Conservation (phyloP, 306 rosid genomes). For the Alnus rubra region DNA sequence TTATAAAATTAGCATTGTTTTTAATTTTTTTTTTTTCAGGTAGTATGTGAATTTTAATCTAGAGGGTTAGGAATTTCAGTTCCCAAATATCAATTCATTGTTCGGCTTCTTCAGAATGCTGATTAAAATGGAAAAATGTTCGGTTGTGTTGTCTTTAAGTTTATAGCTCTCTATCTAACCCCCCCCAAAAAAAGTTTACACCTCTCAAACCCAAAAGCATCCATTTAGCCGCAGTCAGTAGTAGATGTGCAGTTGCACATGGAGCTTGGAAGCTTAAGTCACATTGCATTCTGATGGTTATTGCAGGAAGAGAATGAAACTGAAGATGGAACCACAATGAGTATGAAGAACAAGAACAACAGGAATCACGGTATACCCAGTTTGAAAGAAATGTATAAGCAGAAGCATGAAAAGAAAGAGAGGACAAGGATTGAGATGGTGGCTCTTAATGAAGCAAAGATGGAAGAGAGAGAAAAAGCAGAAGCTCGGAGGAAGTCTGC, state of each 20-base stretch:
- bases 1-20: neutral
- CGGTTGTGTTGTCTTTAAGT: neutral
- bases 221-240: neutral
- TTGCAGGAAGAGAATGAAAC: constrained; percentile 48
- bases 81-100: neutral
- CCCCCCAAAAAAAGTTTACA: neutral
- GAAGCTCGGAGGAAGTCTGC: constrained; percentile 57
- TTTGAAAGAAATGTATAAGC: constrained; percentile 54
- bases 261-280: neutral
- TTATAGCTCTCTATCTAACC: too few species aligned
- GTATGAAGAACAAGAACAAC: constrained; percentile 24
- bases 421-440: constrained; percentile 66
- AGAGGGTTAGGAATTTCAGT: neutral
- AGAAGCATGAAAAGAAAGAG: constrained; percentile 59
- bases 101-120: neutral
- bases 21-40: neutral
- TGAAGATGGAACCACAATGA: constrained; percentile 20
- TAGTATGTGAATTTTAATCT: neutral
- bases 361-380: constrained; percentile 40
- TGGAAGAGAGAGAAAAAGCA: constrained; percentile 54
- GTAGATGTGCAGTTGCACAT: neutral
- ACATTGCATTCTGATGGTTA: constrained; percentile 9
- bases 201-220: neutral
- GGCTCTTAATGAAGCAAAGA: constrained; percentile 47
- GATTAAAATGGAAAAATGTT: neutral